Conservation (phyloP, 2,329 filamentous ascomycete species). For the Curvularia sp. region DNA sequence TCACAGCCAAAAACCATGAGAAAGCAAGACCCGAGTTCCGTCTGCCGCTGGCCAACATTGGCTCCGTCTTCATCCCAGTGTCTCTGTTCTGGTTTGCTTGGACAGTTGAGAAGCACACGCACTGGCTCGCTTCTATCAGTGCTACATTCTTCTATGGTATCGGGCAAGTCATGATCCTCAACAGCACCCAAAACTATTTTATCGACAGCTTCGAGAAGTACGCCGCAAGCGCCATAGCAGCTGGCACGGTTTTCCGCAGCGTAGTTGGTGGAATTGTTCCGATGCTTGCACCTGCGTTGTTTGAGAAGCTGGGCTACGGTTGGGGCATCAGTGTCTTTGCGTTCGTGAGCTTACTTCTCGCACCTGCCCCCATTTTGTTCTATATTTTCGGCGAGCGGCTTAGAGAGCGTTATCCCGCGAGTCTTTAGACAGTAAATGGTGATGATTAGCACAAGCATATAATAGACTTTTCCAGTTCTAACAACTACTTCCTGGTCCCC, state of each 20-base stretch:
- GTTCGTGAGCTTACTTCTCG: slow-evolving; percentile 54
- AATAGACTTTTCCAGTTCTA: not conserved
- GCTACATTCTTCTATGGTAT: slow-evolving; percentile 59
- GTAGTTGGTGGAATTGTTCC: slow-evolving; percentile 58
- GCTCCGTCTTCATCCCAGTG: slow-evolving; percentile 52
- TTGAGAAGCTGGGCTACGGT: slow-evolving; percentile 56
- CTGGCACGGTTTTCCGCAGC: slow-evolving; percentile 57
- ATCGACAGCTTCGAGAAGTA: slow-evolving; percentile 61
- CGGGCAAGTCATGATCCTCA: slow-evolving; percentile 61
- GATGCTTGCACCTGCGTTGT: slow-evolving; percentile 53
- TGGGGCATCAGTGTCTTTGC: slow-evolving; percentile 60
- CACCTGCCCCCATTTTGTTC: slow-evolving; percentile 59
- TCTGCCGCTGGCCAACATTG: slow-evolving; percentile 56
- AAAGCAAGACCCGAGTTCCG: slow-evolving; percentile 54
- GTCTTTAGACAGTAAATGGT: slow-evolving; percentile 19
- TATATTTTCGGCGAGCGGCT: slow-evolving; percentile 57
- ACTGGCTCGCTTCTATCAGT: slow-evolving; percentile 53
- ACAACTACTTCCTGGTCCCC: too few species aligned
- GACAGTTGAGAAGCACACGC: slow-evolving; percentile 51
- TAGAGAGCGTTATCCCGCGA: slow-evolving; percentile 51
- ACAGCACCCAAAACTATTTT: slow-evolving; percentile 63
- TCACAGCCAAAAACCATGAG: slow-evolving; percentile 51
- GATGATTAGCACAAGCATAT: not conserved
- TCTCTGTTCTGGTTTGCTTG: slow-evolving; percentile 55
- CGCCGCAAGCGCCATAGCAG: slow-evolving; percentile 59